phyloP scores from a whole-genome alignment of 768 basidiomycete species.

The Pilatotrama ljubarskyi region DNA sequence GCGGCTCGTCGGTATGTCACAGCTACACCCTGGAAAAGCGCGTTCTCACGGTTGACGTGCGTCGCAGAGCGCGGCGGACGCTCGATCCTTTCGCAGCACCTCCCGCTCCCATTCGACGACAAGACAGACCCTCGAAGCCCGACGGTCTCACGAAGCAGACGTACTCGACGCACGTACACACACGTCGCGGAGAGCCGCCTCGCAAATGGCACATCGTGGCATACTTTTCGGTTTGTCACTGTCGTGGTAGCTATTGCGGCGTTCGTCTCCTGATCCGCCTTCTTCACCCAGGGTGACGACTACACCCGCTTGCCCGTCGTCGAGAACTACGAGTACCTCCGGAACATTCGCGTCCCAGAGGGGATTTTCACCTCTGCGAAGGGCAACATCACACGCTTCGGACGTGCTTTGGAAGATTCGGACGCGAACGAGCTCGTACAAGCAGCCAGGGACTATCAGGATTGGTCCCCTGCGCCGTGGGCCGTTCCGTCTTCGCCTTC shows the following conservation, averaged over 20 bases:
- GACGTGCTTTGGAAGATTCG: conserved; percentile 30
- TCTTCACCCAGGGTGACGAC: conserved; percentile 55
- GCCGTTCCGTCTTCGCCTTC: conserved; percentile 18
- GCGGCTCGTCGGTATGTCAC: conserved; percentile 66
- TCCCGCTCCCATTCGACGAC: conserved; percentile 64
- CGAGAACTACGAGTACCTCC: conserved; percentile 74
- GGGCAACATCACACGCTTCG: conserved; percentile 31
- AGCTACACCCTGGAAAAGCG: not conserved
- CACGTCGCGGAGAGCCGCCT: conserved; percentile 55
- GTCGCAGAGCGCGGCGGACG: conserved; percentile 52
- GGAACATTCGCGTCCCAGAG: conserved; percentile 62
- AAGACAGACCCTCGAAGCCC: conserved; percentile 75
- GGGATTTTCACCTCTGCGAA: conserved; percentile 77
- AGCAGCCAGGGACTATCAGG: conserved; percentile 21
- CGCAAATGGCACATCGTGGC: conserved; percentile 85
- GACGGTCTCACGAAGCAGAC: conserved; percentile 87
- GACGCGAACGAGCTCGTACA: conserved; percentile 27
- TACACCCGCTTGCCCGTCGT: conserved; percentile 70
- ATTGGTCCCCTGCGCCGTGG: conserved; percentile 27
- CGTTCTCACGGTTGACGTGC: conserved; percentile 15
- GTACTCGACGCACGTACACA: conserved; percentile 73
- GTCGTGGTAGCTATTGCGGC: conserved; percentile 3
- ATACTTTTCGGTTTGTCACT: conserved; percentile 63
- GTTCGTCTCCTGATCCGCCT: conserved; percentile 1
- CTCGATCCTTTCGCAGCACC: conserved; percentile 60